Conservation (phyloP, 805 yeast genomes). For the Nakazawaea peltata region DNA sequence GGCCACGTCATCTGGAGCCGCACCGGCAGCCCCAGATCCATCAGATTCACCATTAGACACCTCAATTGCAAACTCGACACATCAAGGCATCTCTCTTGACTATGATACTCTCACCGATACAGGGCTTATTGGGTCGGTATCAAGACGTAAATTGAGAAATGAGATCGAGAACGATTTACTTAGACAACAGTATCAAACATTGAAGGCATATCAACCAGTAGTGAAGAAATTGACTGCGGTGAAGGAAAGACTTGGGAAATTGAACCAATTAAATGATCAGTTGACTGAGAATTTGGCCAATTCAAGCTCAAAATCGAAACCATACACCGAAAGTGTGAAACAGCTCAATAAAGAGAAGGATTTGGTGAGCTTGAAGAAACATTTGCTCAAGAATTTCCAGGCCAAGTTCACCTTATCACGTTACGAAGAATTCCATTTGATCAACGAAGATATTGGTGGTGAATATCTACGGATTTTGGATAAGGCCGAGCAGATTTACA, state of each 20-base stretch:
- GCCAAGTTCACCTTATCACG: constrained; percentile 61
- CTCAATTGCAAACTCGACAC: too few species aligned
- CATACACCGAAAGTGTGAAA: constrained; percentile 14
- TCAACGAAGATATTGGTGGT: constrained; percentile 32
- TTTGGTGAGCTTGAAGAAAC: constrained; percentile 39
- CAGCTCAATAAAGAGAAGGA: constrained; percentile 23
- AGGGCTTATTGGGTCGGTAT: constrained; percentile 46
- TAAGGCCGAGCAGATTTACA: constrained; percentile 57
- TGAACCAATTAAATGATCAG: constrained; percentile 17
- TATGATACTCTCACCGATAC: constrained; percentile 34
- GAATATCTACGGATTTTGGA: constrained; percentile 51
- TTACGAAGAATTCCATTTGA: constrained; percentile 57
- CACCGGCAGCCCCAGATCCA: constrained; percentile 17
- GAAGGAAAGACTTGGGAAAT: constrained; percentile 19
- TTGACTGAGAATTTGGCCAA: constrained; percentile 17
- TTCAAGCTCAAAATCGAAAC: constrained; percentile 16
- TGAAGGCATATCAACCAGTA: constrained; percentile 36
- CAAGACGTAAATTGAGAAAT: constrained; percentile 52
- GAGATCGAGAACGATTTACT: constrained; percentile 54
- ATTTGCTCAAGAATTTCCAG: constrained; percentile 44
- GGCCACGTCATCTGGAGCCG: too few species aligned
- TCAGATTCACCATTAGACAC: too few species aligned
- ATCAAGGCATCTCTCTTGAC: constrained; percentile 15
- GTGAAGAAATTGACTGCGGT: constrained; percentile 29
- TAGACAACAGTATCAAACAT: constrained; percentile 42